phyloP scores from a whole-genome alignment of 2,329 filamentous ascomycete species.

The Diaporthe sp. region DNA sequence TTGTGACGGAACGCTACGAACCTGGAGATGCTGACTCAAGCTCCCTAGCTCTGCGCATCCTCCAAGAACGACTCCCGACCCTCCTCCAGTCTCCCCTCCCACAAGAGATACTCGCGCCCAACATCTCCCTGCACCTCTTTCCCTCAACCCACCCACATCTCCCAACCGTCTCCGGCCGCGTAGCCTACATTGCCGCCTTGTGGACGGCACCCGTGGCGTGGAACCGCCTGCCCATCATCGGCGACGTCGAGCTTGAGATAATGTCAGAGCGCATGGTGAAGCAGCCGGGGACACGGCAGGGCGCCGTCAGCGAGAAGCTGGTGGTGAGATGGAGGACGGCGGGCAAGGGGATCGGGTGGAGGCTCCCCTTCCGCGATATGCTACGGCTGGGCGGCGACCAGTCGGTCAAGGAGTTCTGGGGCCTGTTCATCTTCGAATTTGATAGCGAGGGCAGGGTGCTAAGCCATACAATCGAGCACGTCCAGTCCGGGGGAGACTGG shows the following conservation, averaged over 20 bases:
- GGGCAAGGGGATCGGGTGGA: constrained; percentile 57
- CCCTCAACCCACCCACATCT: constrained; percentile 87
- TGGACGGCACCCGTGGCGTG: constrained; percentile 98
- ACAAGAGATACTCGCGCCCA: constrained; percentile 80
- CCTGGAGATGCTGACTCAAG: background rate
- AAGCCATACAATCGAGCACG: constrained; percentile 94
- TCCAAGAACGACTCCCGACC: constrained; percentile 76
- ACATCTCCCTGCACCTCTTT: constrained; percentile 79
- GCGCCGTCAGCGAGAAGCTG: constrained; percentile 79
- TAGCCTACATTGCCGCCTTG: constrained; percentile 91
- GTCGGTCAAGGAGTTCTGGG: constrained; percentile 82
- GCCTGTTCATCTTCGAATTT: constrained; percentile 96
- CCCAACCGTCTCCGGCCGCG: constrained; percentile 89
- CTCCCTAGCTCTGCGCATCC: constrained; percentile 68
- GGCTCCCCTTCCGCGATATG: constrained; percentile 44
- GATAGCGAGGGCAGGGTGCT: constrained; percentile 86
- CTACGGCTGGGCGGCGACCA: constrained; percentile 47
- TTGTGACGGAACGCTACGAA: background rate
- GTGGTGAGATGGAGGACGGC: constrained; percentile 90
- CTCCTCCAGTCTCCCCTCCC: constrained; percentile 77
- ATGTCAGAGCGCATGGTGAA: constrained; percentile 89
- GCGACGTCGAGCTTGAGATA: constrained; percentile 90
- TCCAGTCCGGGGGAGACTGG: constrained; percentile 85
- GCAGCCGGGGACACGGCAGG: constrained; percentile 63
- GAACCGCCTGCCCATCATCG: constrained; percentile 91